Evolutionary conservation across 1,139 yeast genomes (phyloP).

Genomic region (Geotrichum carabidarum): DNA sequence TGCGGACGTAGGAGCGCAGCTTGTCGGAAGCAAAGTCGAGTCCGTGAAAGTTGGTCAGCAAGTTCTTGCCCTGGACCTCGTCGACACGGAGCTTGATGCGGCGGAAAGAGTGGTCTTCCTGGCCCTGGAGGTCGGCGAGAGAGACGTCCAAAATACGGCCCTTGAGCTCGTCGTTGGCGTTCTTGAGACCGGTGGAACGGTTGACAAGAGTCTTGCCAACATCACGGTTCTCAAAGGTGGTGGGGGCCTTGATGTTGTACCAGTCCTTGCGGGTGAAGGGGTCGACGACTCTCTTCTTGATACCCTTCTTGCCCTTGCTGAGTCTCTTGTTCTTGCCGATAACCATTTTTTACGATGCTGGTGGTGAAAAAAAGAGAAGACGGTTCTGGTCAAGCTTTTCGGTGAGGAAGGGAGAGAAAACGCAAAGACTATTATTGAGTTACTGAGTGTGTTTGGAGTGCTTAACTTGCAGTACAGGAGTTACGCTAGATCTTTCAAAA

Average conservation of each 20-base stretch:
- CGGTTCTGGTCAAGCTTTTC: neutral
- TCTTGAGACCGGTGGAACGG: slow-evolving; percentile 88
- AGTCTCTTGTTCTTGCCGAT: slow-evolving; percentile 96
- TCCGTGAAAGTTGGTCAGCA: slow-evolving; percentile 93
- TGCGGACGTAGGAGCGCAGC: slow-evolving; percentile 84
- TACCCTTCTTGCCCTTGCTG: slow-evolving; percentile 92
- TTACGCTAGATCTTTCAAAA: neutral
- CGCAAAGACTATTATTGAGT: neutral
- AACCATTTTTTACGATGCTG: slow-evolving; percentile 52
- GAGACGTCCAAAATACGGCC: slow-evolving; percentile 86
- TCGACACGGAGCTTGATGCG: slow-evolving; percentile 86
- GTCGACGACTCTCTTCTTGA: slow-evolving; percentile 93
- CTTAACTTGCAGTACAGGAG: too few species aligned
- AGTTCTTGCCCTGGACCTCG: slow-evolving; percentile 89
- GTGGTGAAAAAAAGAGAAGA: too few species aligned
- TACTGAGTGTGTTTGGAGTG: too few species aligned
- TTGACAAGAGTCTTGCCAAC: slow-evolving; percentile 92
- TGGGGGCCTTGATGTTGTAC: slow-evolving; percentile 93
- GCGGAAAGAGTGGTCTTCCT: slow-evolving; percentile 90
- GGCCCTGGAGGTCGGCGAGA: slow-evolving; percentile 85
- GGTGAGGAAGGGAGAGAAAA: neutral
- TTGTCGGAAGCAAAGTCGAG: slow-evolving; percentile 87
- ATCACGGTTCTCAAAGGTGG: slow-evolving; percentile 88
- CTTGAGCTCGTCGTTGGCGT: slow-evolving; percentile 86
- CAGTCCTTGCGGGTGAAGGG: slow-evolving; percentile 94